Conservation (phyloP, 208 protist species). For the Leishmania tarentolae region DNA sequence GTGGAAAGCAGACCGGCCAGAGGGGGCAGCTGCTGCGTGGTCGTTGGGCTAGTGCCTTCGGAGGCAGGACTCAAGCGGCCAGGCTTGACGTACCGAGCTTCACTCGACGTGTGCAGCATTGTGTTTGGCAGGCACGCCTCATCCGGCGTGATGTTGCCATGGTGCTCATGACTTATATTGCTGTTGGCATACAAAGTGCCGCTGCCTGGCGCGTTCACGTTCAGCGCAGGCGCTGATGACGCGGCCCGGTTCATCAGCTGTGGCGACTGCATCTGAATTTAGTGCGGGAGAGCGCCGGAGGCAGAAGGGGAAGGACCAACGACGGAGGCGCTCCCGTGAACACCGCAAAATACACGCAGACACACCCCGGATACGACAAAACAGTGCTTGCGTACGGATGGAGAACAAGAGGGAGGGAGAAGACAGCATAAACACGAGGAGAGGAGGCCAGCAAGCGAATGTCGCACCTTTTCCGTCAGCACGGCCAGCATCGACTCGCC, state of each 20-base stretch:
- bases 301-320: background rate
- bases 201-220: background rate
- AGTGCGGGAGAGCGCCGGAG: background rate
- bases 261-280: background rate
- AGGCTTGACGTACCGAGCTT: slow-evolving; percentile 10
- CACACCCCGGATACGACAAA: background rate
- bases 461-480: background rate
- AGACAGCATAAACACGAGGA: background rate
- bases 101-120: slow-evolving; percentile 11
- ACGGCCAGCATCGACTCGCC: background rate
- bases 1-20: background rate
- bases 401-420: background rate
- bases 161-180: background rate
- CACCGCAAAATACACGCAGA: background rate
- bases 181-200: background rate
- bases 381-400: background rate
- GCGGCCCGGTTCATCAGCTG: background rate
- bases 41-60: background rate
- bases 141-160: slow-evolving; percentile 9
- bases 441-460: background rate
- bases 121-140: background rate
- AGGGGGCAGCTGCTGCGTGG: background rate
- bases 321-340: background rate
- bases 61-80: background rate
- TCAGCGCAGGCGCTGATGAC: background rate